Conservation (phyloP, 2,329 filamentous ascomycete genomes). For the Sclerotinia nivalis region DNA sequence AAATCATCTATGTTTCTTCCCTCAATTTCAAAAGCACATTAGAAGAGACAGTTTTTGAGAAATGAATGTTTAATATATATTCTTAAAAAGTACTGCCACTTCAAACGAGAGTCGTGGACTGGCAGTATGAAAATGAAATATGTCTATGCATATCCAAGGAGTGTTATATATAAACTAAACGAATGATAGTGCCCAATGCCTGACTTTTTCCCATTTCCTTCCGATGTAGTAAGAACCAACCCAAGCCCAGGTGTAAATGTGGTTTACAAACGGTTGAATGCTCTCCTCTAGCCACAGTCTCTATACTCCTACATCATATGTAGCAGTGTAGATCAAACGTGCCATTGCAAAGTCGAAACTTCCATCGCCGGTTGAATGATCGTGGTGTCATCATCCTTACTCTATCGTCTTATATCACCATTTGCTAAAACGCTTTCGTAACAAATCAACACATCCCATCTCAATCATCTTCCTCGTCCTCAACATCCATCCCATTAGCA, state of each 20-base stretch:
- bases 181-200: neutral
- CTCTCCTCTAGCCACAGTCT: neutral
- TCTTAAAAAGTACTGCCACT: neutral
- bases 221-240: neutral
- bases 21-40: neutral
- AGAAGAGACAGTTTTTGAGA: no score
- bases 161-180: neutral
- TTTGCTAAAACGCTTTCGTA: no score
- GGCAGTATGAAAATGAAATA: neutral
- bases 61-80: neutral
- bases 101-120: neutral
- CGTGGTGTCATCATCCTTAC: neutral
- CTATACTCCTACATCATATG: neutral
- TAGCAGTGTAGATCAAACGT: no score
- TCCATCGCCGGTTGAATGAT: neutral
- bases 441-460: neutral
- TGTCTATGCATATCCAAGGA: neutral
- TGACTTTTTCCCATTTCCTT: neutral
- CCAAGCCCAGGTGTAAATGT: neutral
- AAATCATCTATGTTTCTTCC: neutral
- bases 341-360: neutral
- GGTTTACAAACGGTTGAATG: neutral
- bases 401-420: neutral
- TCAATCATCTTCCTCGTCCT: neutral
- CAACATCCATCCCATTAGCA: neutral